These are phyloP conservation scores for Ogataea nonfermentans DNA, from an alignment of 805 yeast species.

Conservation along the genomic window DNA sequence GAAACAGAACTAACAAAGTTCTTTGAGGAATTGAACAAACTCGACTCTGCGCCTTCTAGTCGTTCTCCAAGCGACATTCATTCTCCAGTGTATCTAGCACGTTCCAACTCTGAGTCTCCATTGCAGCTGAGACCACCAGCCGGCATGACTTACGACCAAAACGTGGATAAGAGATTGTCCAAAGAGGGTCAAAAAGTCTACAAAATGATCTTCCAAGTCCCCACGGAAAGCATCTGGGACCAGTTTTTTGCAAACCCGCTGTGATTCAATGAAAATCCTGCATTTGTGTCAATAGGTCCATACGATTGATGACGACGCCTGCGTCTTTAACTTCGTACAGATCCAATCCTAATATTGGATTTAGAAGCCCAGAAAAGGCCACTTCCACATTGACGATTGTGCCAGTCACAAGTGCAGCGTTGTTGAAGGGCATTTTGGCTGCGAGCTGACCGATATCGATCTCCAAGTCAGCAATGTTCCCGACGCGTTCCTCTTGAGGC, in stretches of 20 bases:
- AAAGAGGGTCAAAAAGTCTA: slow-evolving; percentile 55
- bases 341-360: slow-evolving; percentile 18
- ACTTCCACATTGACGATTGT: slow-evolving; percentile 27
- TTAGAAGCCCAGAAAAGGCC: slow-evolving; percentile 12
- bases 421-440: slow-evolving; percentile 5
- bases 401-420: slow-evolving; percentile 18
- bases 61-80: slow-evolving; percentile 22
- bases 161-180: slow-evolving; percentile 16
- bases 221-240: slow-evolving; percentile 68
- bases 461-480: background rate
- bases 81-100: slow-evolving; percentile 17
- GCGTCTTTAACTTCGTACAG: slow-evolving; percentile 24
- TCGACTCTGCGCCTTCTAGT: slow-evolving; percentile 23
- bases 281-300: slow-evolving; percentile 16
- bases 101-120: slow-evolving; percentile 1
- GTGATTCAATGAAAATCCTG: slow-evolving; percentile 18
- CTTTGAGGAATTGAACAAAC: slow-evolving; percentile 45
- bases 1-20: slow-evolving; percentile 43
- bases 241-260: slow-evolving; percentile 47
- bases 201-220: slow-evolving; percentile 61
- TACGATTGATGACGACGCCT: slow-evolving; percentile 11
- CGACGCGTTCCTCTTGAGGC: slow-evolving; percentile 6
- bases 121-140: slow-evolving; percentile 3
- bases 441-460: slow-evolving; percentile 16
- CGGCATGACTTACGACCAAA: slow-evolving; percentile 9